Percentiles rank a stretch among this genome's conserved stretches.
phyloP scores from a whole-genome alignment of 108 stramenopile genomes.

The Nitzschia inconspicua region DNA sequence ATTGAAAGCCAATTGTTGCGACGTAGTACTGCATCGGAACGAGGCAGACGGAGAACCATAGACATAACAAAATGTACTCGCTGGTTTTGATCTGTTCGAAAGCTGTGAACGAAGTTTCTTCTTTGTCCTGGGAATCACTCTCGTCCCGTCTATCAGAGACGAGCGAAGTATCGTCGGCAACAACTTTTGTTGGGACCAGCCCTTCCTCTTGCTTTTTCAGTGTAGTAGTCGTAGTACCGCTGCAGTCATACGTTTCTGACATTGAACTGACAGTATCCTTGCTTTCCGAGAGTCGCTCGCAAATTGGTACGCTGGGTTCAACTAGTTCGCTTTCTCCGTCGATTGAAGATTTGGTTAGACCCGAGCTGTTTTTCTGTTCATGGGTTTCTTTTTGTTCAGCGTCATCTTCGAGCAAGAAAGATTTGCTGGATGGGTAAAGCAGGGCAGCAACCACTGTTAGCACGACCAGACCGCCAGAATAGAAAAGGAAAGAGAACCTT shows the following conservation, averaged over 20 bases:
- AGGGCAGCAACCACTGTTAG: slow-evolving; percentile 11
- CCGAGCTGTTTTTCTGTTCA: not conserved
- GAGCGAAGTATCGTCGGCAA: too few species aligned
- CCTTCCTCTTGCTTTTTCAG: too few species aligned
- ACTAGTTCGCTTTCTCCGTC: too few species aligned
- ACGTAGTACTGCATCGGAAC: slow-evolving; percentile 47
- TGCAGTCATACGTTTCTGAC: too few species aligned
- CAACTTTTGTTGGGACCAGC: too few species aligned
- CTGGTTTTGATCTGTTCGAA: slow-evolving; percentile 21
- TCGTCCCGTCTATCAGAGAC: too few species aligned
- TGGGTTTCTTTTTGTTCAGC: not conserved
- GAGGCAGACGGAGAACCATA: slow-evolving; percentile 35
- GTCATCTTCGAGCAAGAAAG: slow-evolving; percentile 6
- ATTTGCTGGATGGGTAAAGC: slow-evolving; percentile 15
- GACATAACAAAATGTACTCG: slow-evolving; percentile 30
- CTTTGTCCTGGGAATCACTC: not conserved
- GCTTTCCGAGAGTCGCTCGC: too few species aligned
- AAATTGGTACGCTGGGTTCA: too few species aligned
- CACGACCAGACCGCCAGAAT: slow-evolving; percentile 13
- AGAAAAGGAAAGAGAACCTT: slow-evolving; percentile 6
- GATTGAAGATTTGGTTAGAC: too few species aligned
- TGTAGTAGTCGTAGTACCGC: too few species aligned
- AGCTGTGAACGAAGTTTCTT: slow-evolving; percentile 5
- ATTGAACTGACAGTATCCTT: too few species aligned
- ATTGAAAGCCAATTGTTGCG: slow-evolving; percentile 35